Evolutionary conservation across 1,284 basidiomycete species (phyloP), one percentile per base, ranked within the genome.

Genomic region (Cryptococcus depauperatus): DNA sequence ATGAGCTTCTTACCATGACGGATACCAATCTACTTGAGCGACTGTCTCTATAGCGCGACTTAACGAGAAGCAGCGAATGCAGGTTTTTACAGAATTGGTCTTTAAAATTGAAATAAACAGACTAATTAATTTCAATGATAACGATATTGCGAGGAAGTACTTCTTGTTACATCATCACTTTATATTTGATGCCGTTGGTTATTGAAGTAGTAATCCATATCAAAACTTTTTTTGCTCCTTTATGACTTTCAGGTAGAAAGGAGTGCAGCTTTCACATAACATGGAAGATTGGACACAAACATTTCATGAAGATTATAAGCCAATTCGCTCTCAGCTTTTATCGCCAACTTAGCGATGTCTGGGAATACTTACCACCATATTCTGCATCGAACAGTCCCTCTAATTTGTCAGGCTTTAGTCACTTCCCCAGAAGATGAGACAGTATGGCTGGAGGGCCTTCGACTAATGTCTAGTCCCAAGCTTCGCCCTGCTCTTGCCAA

Each of bases 331-430:
- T 6, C 16, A 14, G 35, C 23, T 14, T 22, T 22, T 3, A 22
- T 9, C 13, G 21, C 14, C 21, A 22, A 22, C 35, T 6, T 9
- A 7, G 13, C 21, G 19, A 61, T 60, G 58, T 47, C 54, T 14
- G 45, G 48, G 25, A 55, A 54, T 26, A 44, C 52, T 16, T 48
- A 56, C 11, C 57, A 59, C 27, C 56, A 55, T 42, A 57, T 64
- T 43, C 50, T 54, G 5, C 61, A 61, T 39, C 54, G 58, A 8
- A 62, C 62, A 48, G 55, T 64, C 19, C 62, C 62, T 13, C 50
- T 64, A 8, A 57, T 64, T 34, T 64, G 59, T 32, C 62, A 62
- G 41, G 59, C 56, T 4, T 44, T 64, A 13, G 53, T 55, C 14
- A 47, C 55, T n/a, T 53, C 54, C 7, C 58, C 59, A 14, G 46